Evolutionary conservation across 169 alveolate genomes (phyloP).

Genomic region (Perkinsus olseni): DNA sequence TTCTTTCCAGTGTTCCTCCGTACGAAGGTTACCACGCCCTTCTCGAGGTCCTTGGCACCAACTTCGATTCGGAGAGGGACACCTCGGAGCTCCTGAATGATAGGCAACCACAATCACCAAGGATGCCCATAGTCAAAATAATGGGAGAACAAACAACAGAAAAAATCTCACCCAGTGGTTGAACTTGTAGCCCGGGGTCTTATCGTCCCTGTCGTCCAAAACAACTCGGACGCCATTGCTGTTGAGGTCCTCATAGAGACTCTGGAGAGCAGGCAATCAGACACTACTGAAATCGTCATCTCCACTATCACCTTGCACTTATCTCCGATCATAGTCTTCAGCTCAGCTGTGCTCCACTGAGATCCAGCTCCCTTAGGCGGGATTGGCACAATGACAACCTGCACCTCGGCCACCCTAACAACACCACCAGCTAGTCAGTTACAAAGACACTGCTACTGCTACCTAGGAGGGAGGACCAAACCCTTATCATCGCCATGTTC

Average conservation of each 20-base stretch:
- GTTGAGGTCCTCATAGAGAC: background rate
- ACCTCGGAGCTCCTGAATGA: slow-evolving; percentile 79
- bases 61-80: slow-evolving; percentile 96
- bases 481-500: slow-evolving; percentile 97
- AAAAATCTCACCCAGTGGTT: slow-evolving; percentile 96
- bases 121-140: too few relatives aligned
- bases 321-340: slow-evolving; percentile 41
- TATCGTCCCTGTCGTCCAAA: slow-evolving; percentile 83
- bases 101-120: background rate
- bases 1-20: slow-evolving; percentile 75
- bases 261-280: slow-evolving; percentile 12
- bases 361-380: slow-evolving; percentile 50
- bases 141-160: too few relatives aligned
- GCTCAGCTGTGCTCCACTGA: slow-evolving; percentile 17
- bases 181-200: slow-evolving; percentile 98
- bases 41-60: slow-evolving; percentile 92
- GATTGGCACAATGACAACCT: slow-evolving; percentile 92
- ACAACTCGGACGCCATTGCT: background rate
- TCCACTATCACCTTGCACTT: slow-evolving; percentile 52
- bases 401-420: slow-evolving; percentile 75
- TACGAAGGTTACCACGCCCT: slow-evolving; percentile 73
- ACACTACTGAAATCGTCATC: slow-evolving; percentile 40
- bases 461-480: slow-evolving; percentile 91
- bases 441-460: background rate
- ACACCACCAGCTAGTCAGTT: background rate